phyloP scores from a whole-genome alignment of 208 protist genomes.

The Leishmania braziliensis region DNA sequence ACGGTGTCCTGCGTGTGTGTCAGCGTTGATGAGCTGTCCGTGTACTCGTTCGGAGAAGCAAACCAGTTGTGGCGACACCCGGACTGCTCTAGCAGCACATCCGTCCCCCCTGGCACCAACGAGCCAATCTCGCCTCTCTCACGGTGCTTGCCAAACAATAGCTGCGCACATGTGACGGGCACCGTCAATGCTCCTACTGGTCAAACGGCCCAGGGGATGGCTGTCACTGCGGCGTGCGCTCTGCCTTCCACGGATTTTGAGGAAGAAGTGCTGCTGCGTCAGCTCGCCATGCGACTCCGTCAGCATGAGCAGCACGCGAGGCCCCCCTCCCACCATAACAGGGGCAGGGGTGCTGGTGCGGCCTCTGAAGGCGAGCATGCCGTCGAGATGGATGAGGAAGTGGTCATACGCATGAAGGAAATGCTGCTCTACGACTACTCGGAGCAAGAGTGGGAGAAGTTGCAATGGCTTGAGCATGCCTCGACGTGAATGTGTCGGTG shows the following conservation, averaged over 20 bases:
- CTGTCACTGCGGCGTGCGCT: background rate
- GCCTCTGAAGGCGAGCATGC: background rate
- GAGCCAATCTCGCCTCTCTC: conserved; percentile 19
- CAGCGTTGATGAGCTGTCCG: conserved; percentile 70
- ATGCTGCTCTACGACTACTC: conserved; percentile 60
- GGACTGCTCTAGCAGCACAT: background rate
- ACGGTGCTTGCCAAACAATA: conserved; percentile 1
- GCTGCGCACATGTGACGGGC: background rate
- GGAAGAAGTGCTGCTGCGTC: conserved; percentile 9
- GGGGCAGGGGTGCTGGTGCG: background rate
- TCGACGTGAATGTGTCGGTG: conserved; percentile 12
- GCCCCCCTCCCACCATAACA: background rate
- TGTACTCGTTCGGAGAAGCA: conserved; percentile 66
- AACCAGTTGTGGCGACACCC: conserved; percentile 29
- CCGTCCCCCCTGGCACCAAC: background rate
- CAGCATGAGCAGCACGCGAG: conserved; percentile 1
- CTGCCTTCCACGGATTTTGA: background rate
- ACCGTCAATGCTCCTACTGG: background rate
- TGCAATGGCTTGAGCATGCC: conserved; percentile 33
- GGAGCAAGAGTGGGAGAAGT: conserved; percentile 54
- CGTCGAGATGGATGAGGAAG: conserved; percentile 9
- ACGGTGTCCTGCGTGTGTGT: conserved; percentile 69
- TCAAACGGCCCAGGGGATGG: background rate
- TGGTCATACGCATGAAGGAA: conserved; percentile 23
- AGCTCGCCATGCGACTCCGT: conserved; percentile 9